Evolutionary conservation across 2,329 filamentous ascomycete species (phyloP), one percentile per base, ranked within the genome.

Genomic region (Fusarium chaquense): DNA sequence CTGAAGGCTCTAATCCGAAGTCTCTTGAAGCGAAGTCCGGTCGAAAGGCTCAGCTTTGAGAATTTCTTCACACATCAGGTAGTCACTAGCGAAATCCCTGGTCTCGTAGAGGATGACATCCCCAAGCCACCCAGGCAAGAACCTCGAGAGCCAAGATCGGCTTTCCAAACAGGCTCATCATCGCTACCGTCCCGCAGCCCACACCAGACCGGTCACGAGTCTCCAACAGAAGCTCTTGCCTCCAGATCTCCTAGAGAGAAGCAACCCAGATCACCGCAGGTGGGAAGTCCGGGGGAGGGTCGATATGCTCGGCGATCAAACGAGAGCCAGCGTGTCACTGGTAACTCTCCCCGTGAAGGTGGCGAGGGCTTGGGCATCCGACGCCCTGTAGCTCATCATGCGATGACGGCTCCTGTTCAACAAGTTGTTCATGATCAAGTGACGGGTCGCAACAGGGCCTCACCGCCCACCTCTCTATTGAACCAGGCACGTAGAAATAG

Each of bases 11-110:
- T 98, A 20, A 94, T 98, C 62, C 89, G 93, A 44, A 86, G 86
- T 40, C 85, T 99, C 18, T 83, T 99, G 68, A 98, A 95, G 82
- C 89, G 93, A 62, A 95, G 90, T 63, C 93, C 96, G 0, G 89
- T 93, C 7, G 93, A 97, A 78, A 87, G 96, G 61, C 87, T 97
- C 78, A 92, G 89, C 58, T 98, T 98, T 73, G 90, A 93, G 53
- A 89, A 91, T 68, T 96, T 98, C 78, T 98, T 98, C 80, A 83
- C 82, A 18, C 90, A 95, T 76, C 81, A 86, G 32, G 89, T 96
- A 32, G 88, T 97, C 54, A 88, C 87, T 15, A 87, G 86, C 22
- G 87, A 90, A 5, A 98, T 98, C 73, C 93, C 94, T 1, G 92
- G 91, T 8, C 82, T 97, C 32, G 89, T 94, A 9, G 91, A 90